A percentile compares a stretch with the other conserved stretches of the same genome.
Evolutionary conservation across 305 asterid species (phyloP).

Genomic region (Fraxinus xanthoxyloides): DNA sequence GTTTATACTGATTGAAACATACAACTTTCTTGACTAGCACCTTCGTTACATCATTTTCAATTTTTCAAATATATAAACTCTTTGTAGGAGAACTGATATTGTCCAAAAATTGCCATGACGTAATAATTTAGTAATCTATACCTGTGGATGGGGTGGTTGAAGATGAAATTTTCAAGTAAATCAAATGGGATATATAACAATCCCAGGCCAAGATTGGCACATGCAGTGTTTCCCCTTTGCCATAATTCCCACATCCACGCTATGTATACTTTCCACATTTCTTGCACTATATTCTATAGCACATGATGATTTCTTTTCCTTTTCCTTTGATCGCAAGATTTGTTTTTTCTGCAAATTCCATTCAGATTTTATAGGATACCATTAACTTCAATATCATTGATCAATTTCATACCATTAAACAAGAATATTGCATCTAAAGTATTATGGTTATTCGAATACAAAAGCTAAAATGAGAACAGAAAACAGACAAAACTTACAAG

Average conservation of each 20-base stretch:
- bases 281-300: conserved; percentile 54
- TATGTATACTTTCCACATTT: conserved; percentile 61
- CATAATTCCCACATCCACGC: conserved; percentile 64
- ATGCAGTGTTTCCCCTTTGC: conserved; percentile 59
- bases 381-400: conserved; percentile 32
- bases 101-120: neutral
- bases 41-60: neutral
- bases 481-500: neutral
- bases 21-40: neutral
- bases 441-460: neutral
- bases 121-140: neutral
- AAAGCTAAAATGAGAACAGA: neutral
- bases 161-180: conserved; percentile 10
- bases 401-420: neutral
- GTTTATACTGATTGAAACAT: neutral
- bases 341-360: neutral
- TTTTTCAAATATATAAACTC: too few species aligned
- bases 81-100: too few species aligned
- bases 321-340: neutral
- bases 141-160: conserved; percentile 17
- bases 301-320: conserved; percentile 43
- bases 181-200: conserved; percentile 38
- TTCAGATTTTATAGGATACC: conserved; percentile 16
- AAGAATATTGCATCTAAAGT: neutral
- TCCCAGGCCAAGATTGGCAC: conserved; percentile 80